phyloP scores from a whole-genome alignment of 2,329 filamentous ascomycete genomes.

The Scytalidium lignicola region DNA sequence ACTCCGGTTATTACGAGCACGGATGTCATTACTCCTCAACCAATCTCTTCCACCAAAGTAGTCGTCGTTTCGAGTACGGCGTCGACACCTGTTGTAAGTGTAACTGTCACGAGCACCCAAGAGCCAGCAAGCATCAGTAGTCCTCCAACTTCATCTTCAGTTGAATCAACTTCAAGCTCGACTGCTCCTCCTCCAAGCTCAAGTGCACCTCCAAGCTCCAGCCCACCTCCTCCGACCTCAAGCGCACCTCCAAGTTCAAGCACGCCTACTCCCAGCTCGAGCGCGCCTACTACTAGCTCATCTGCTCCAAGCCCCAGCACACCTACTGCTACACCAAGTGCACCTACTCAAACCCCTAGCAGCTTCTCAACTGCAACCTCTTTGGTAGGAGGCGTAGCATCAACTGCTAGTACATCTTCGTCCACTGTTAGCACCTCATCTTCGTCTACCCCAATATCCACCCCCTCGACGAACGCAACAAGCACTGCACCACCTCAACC shows the following conservation, averaged over 20 bases:
- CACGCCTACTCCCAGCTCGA: too few relatives aligned
- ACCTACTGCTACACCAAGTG: neutral
- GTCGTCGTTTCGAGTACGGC: conserved; percentile 4
- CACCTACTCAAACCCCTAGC: neutral
- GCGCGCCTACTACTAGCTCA: too few relatives aligned
- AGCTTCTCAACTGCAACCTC: neutral
- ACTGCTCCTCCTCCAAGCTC: too few relatives aligned
- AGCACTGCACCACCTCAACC: neutral
- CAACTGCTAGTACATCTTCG: neutral
- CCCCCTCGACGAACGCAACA: too few relatives aligned
- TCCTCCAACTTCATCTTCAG: neutral
- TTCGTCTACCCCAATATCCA: too few relatives aligned
- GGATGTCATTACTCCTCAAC: neutral
- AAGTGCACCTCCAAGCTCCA: too few relatives aligned
- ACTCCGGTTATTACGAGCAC: neutral
- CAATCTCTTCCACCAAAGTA: conserved; percentile 3
- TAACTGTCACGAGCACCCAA: conserved; percentile 7
- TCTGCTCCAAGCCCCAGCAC: too few relatives aligned
- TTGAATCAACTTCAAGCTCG: neutral
- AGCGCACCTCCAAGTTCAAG: too few relatives aligned
- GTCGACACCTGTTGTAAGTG: conserved; percentile 5
- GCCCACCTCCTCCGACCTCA: too few relatives aligned
- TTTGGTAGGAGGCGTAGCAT: neutral
- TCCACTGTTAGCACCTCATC: neutral
- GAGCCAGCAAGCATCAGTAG: conserved; percentile 1